Base-by-base conservation (phyloP, 495 filamentous ascomycete species). In the Aspergillus leporis region DNA sequence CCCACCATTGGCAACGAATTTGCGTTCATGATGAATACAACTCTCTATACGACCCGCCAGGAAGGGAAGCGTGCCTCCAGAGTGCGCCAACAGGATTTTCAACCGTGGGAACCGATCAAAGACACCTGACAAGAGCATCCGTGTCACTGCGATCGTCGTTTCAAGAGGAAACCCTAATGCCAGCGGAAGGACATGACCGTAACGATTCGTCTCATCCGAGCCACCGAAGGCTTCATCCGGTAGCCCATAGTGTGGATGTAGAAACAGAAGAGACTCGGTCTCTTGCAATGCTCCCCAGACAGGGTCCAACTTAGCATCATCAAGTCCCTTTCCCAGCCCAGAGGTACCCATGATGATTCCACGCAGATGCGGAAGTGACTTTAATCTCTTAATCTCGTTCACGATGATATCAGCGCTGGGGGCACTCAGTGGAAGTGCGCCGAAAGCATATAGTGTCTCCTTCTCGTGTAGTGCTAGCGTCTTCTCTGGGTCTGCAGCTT, bases 171-270 rank as follows among this genome's bases (percentile, higher is more conserved):
- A 98, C 8, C 93, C 93, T 2, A 98, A 70, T 0, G 91, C 89
- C 4, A 98, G 77, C 1, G 92, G 90, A 16, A 97, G 80, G 10
- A 97, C 92, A 71, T 97, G 92, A 0, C 93, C 93, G 72, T 94
- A 97, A 28, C 87, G 77, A 9, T 81, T 81, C 14, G 65, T 74
- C 0, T 61, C 67, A 38, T 75, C 75, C 0, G 75, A 22, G 3
- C 79, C 79, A 0, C 93, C 93, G 72, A 87, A 97, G 10, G 95
- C 92, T 18, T 82, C 80, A 51, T 80, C 79, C 0, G 91, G 92
- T 0, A 98, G 80, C 3, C 93, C 93, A 68, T 98, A 97, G 73
- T 97, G 93, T 34, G 93, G 93, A 71, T 98, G 93, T 16, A 98
- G 73, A 74, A 98, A 97, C 23, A 96, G 72, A 16, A 91, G 73